Evolutionary conservation across 441 rosid species (phyloP), one percentile per base, ranked within the genome.

Genomic region (Eutrema salsugineum): DNA sequence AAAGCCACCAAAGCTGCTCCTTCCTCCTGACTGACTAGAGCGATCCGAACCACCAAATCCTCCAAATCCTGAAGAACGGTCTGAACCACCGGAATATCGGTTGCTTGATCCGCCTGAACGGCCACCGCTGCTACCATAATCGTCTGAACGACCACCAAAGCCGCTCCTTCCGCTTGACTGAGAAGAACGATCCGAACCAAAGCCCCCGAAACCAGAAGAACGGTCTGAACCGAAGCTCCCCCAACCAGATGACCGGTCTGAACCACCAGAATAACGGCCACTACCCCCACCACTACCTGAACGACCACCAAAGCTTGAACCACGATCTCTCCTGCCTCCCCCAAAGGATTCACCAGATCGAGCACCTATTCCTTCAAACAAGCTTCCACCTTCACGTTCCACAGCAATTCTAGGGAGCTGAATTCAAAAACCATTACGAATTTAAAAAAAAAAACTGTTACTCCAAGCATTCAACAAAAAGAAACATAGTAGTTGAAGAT

Each of bases 381-480:
- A 81, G 76, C 77, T 83, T 15, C 19, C 64, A 62, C 75, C 69
- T 68, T 80, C 83, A 49, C 82, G 84, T 61, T 87, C 90, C 42
- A 56, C 86, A 36, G 79, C 68, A 12, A 93, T 85, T 75, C 68
- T 86, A 12, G 97, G 94, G 50, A 93, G 93, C 97, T 93, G 86
- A 76, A 51, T 62, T 6, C 10, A 8, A 12, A 48, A 47, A 6
- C 39, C 69, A 79, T 17, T 24, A 43, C 55, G 55, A 55, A n/a
- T n/a, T n/a, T n/a, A 6, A 24, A 32, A n/a, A 39, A 24, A 32
- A 20, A 27, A 39, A 55, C 55, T 8, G 53, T 67, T 55, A 42
- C 3, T 30, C 32, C 19, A 53, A 11, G 53, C 53, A 67, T 11
- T 32, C 40, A 70, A 35, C 43, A 20, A 44, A 44, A 35, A 44